Evolutionary conservation across 2,329 filamentous ascomycete genomes (phyloP), one percentile per base, ranked within the genome.

Genomic region (Cladosporium sp.): DNA sequence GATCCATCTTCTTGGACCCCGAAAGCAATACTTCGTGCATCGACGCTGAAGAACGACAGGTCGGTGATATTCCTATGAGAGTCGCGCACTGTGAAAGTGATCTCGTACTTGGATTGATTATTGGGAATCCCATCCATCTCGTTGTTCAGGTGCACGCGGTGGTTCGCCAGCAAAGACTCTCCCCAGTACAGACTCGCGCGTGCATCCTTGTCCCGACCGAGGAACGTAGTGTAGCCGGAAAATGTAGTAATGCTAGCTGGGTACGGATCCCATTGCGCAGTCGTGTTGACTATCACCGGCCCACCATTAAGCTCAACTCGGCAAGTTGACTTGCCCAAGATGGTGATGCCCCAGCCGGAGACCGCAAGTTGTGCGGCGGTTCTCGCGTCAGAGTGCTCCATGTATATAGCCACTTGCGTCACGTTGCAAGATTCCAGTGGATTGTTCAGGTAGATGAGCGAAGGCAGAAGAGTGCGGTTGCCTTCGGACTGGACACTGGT

Each of bases 391-490:
- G 61, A 39, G 6, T 6, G 25, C n/a, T 49, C 56, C 28, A 57
- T 52, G 30, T 36, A 25, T 8, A 50, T 19, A 36, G 20, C 47
- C n/a, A 50, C 17, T 14, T 55, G 59, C 28, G 54, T 55, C 19
- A 64, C 55, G 8, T 22, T 52, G 51, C 61, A 64, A 25, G 58
- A 45, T 36, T 64, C 49, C 5, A 63, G 12, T 8, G 60, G 36
- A 30, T 65, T 64, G 59, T 60, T 61, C 17, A 51, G 52, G 50
- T 65, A 65, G 14, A 49, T 19, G 20, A 64, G 42, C 9, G 60
- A 60, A 9, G 63, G 59, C n/a, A 52, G 34, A 11, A 39, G 36
- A 5, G 14, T 50, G 11, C 51, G 37, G n/a, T 12, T 45, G 30
- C 34, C 22, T 7, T 60, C 51, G 37, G 55, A 47, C 49, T 52